These are phyloP conservation scores for Sisymbrium altissimum DNA, from an alignment of 345 rosid genomes.

Conservation along the genomic window DNA sequence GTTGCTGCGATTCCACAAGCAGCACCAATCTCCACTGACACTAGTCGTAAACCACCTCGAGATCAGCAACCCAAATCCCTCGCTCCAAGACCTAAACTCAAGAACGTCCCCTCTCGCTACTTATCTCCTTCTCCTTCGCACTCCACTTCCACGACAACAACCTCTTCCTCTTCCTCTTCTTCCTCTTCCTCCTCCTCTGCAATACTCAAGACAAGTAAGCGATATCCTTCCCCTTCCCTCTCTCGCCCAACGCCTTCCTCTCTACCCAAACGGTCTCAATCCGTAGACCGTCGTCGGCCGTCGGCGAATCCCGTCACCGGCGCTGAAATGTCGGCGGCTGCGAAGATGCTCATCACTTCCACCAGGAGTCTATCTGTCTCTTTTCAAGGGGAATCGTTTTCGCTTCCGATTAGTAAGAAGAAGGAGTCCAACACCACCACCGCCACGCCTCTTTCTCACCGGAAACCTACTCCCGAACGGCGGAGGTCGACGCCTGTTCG, in stretches of 20 bases:
- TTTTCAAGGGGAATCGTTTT: slow-evolving; percentile 87
- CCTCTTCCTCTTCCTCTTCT: slow-evolving; percentile 20
- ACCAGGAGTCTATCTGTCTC: slow-evolving; percentile 87
- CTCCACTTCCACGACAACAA: slow-evolving; percentile 35
- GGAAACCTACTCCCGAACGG: slow-evolving; percentile 65
- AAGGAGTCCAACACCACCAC: slow-evolving; percentile 35
- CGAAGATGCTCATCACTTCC: slow-evolving; percentile 80
- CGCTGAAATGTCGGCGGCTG: slow-evolving; percentile 54
- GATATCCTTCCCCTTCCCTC: slow-evolving; percentile 64
- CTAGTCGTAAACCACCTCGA: no score
- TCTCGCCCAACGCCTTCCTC: slow-evolving; percentile 46
- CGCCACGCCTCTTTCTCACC: slow-evolving; percentile 35
- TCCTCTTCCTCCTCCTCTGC: slow-evolving; percentile 38
- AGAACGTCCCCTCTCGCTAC: slow-evolving; percentile 71
- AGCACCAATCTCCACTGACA: no score
- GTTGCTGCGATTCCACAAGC: slow-evolving; percentile 43
- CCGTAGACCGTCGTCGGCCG: slow-evolving; percentile 71
- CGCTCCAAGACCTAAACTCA: slow-evolving; percentile 48
- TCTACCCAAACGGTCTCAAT: slow-evolving; percentile 71
- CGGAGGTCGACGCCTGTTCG: slow-evolving; percentile 52
- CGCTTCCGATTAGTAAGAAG: slow-evolving; percentile 80
- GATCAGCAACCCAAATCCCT: slow-evolving; percentile 17
- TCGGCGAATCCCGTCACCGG: slow-evolving; percentile 13
- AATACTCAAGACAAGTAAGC: slow-evolving; percentile 27
- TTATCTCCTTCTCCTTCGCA: slow-evolving; percentile 57